These are phyloP conservation scores for Barnettozyma vustinii DNA, from an alignment of 805 yeast genomes.

Conservation along the genomic window DNA sequence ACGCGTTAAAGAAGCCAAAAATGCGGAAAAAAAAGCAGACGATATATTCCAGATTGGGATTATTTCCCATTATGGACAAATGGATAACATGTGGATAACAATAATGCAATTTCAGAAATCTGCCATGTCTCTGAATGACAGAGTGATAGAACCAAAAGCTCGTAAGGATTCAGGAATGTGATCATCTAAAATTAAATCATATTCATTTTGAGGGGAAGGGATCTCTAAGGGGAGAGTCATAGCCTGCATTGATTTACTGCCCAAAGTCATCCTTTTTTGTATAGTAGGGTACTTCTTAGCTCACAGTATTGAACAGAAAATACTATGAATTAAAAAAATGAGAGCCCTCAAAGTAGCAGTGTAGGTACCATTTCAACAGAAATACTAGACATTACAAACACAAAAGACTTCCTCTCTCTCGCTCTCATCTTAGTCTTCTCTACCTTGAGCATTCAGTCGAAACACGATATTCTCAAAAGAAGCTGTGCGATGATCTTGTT, in stretches of 20 bases:
- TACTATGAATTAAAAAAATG: no score
- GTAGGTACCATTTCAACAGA: background rate
- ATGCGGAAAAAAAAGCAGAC: background rate
- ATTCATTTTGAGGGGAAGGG: no score
- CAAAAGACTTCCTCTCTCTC: background rate
- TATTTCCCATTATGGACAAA: background rate
- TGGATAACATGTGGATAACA: no score
- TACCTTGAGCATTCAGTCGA: background rate
- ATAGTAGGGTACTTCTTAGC: no score
- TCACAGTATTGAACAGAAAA: background rate
- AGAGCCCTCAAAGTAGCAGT: background rate
- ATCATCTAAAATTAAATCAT: no score
- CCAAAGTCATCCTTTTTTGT: no score
- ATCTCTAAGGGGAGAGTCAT: no score
- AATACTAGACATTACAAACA: background rate
- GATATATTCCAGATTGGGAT: background rate
- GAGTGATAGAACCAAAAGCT: no score
- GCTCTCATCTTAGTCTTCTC: background rate
- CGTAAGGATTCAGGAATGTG: no score
- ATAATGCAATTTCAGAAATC: no score
- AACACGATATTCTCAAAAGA: background rate
- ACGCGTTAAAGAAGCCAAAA: background rate
- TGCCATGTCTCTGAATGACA: no score
- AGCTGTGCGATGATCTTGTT: conserved; percentile 4
- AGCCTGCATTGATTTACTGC: no score